phyloP scores from a whole-genome alignment of 164 flowering plant species.

The Aristolochia californica region DNA sequence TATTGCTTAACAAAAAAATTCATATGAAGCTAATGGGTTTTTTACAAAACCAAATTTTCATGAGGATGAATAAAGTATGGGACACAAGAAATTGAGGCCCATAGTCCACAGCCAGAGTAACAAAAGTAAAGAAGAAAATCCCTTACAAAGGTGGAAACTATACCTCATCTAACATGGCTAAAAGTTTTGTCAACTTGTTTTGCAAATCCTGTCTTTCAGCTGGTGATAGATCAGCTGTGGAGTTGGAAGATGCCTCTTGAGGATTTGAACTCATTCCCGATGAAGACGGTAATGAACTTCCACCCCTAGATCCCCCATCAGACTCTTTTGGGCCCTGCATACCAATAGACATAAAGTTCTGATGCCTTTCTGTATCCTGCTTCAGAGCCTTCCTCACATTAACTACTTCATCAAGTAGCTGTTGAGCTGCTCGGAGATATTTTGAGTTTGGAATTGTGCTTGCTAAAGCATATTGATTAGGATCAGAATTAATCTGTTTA shows the following conservation, averaged over 20 bases:
- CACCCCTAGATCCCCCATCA: constrained; percentile 20
- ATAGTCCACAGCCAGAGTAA: not conserved
- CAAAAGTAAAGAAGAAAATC: not conserved
- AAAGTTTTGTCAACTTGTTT: constrained; percentile 59
- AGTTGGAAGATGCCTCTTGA: constrained; percentile 25
- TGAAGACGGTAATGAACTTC: constrained; percentile 11
- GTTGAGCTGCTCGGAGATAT: constrained; percentile 64
- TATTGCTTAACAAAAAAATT: not conserved
- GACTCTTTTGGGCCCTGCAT: constrained; percentile 23
- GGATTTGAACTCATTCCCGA: constrained; percentile 22
- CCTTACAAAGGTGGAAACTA: not conserved
- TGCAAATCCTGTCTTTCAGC: constrained; percentile 62
- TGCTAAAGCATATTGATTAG: constrained; percentile 22
- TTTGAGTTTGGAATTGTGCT: constrained; percentile 39
- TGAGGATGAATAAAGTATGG: not conserved
- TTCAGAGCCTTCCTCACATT: constrained; percentile 51
- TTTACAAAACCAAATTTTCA: not conserved
- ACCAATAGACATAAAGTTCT: constrained; percentile 14
- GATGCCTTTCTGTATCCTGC: constrained; percentile 26
- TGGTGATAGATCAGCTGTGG: constrained; percentile 41
- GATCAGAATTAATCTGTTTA: constrained; percentile 19
- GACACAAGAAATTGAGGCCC: not conserved
- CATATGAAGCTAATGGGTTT: not conserved
- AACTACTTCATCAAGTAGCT: constrained; percentile 79
- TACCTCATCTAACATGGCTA: constrained; percentile 86